Evolutionary conservation across 768 basidiomycete genomes (phyloP), one percentile per base, ranked within the genome.

Genomic region (Serendipita sp.): DNA sequence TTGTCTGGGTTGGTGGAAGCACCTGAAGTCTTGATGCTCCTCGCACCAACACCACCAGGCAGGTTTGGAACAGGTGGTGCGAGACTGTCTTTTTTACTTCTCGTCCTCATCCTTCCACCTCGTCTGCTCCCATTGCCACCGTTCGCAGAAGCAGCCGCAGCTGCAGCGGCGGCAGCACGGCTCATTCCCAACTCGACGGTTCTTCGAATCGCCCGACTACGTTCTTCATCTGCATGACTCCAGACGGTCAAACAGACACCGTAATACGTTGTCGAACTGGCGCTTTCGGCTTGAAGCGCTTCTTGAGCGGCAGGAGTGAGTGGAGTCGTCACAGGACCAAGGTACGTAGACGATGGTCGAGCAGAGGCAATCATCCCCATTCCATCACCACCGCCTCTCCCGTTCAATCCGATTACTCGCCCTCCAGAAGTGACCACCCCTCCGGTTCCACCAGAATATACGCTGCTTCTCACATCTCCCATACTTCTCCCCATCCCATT

Each of bases 191-290:
- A 85, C 71, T 91, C 89, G 55, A 90, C 79, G 4, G 88, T 88
- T 60, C 86, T 81, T 23, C 91, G 83, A 69, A 94, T 93, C 0
- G 91, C 91, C 13, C 78, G 80, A 63, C 87, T 85, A 55, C 92
- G 84, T 69, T 92, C 87, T 0, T 85, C 85, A 71, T 97, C 94
- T 18, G 92, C 92, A 70, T 94, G 92, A 2, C 89, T 91, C 92
- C 92, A 98, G 1, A 96, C 91, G 1, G 91, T 92, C 65, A 98
- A 78, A 68, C 91, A 91, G 43, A 95, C 91, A 53, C 91, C 92
- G 70, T 96, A 83, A 72, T 91, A 95, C 6, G 87, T 84, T 66
- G 90, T 72, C 29, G 78, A 83, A 69, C 75, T 65, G 80, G 66
- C 75, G 71, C 0, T 63, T 67, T 72, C 36, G 2, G 73, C 72